Evolutionary conservation across 768 basidiomycete species (phyloP).

Genomic region (Auricularia auricula-judae): DNA sequence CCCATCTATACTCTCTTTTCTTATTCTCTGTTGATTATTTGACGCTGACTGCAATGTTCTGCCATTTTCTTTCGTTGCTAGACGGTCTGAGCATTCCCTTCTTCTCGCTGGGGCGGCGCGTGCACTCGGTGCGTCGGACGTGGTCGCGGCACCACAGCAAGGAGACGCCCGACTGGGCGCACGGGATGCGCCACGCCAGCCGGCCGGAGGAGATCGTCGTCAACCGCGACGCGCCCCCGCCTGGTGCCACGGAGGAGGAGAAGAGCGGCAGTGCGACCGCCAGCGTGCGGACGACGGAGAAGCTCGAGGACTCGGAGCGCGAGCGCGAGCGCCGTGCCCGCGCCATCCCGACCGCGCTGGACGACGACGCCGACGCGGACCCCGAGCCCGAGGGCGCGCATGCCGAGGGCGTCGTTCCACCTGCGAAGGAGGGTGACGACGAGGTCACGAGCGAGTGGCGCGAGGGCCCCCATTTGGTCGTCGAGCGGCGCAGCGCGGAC

Average conservation of each 20-base stretch:
- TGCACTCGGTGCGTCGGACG: conserved; percentile 85
- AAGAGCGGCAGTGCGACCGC: conserved; percentile 1
- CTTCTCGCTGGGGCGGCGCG: conserved; percentile 84
- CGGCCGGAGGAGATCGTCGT: conserved; percentile 73
- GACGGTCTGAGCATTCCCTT: conserved; percentile 88
- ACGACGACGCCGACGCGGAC: neutral
- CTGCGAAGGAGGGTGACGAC: neutral
- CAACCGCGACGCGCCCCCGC: conserved; percentile 57
- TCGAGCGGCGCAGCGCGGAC: conserved; percentile 50
- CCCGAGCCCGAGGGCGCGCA: neutral
- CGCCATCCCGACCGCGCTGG: neutral
- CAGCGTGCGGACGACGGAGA: conserved; percentile 7
- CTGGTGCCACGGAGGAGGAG: conserved; percentile 15
- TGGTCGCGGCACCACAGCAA: conserved; percentile 68
- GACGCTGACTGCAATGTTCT: neutral
- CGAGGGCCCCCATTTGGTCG: conserved; percentile 56
- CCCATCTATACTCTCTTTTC: neutral
- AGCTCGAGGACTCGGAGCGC: neutral
- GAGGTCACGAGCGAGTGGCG: conserved; percentile 43
- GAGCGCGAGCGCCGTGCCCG: neutral
- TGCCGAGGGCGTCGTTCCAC: neutral
- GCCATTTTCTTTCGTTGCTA: conserved; percentile 4
- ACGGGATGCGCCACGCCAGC: conserved; percentile 57
- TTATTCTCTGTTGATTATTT: neutral
- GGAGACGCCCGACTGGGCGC: conserved; percentile 70